A percentile compares a stretch with the other conserved stretches of the same genome.
phyloP scores from a whole-genome alignment of 148 eudicot species.

The Pharnaceum exiguum region DNA sequence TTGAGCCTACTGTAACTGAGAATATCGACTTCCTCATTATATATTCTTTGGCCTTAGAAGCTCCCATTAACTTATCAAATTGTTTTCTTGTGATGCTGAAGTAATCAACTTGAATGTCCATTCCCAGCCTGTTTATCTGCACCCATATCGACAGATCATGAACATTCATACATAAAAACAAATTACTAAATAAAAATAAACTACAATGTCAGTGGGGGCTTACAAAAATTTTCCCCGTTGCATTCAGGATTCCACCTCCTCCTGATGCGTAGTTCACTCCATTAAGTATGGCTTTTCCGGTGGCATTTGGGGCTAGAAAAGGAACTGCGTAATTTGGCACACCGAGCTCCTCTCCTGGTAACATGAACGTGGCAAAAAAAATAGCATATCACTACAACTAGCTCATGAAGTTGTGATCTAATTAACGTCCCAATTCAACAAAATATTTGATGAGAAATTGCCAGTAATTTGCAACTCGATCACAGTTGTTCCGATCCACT shows the following conservation, averaged over 20 bases:
- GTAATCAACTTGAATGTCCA: slow-evolving; percentile 92
- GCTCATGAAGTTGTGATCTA: too few relatives aligned
- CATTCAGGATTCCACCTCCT: slow-evolving; percentile 90
- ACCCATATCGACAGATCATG: background rate
- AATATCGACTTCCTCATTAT: slow-evolving; percentile 62
- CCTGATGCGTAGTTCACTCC: slow-evolving; percentile 98
- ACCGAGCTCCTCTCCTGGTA: slow-evolving; percentile 77
- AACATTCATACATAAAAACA: background rate
- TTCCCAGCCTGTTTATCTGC: slow-evolving; percentile 89
- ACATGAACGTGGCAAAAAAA: background rate
- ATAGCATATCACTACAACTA: too few relatives aligned
- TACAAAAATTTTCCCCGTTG: slow-evolving; percentile 89
- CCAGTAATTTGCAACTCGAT: too few relatives aligned
- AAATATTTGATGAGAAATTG: too few relatives aligned
- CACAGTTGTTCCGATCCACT: too few relatives aligned
- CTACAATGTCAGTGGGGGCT: too few relatives aligned
- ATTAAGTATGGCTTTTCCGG: slow-evolving; percentile 59
- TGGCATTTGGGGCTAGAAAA: slow-evolving; percentile 74
- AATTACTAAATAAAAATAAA: too few relatives aligned
- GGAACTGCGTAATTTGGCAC: slow-evolving; percentile 63
- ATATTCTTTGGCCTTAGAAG: slow-evolving; percentile 60
- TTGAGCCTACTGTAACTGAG: slow-evolving; percentile 82
- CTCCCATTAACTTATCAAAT: slow-evolving; percentile 63
- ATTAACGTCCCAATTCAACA: too few relatives aligned
- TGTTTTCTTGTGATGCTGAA: slow-evolving; percentile 80